Conservation (phyloP, 1,139 yeast genomes). For the Yamadazyma mexicana region DNA sequence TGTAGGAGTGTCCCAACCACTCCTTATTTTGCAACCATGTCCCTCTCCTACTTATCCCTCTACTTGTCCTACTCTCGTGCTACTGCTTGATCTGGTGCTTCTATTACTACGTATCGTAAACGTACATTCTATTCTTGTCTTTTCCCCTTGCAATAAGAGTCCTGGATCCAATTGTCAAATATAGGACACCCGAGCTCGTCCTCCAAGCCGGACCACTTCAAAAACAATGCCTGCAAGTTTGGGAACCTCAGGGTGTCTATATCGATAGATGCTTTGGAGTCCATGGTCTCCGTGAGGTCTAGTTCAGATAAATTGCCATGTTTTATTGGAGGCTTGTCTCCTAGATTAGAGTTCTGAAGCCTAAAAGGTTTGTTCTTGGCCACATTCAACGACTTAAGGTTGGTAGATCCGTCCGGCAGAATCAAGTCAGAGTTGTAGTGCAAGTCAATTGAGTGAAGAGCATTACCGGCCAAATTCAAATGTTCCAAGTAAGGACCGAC, state of each 20-base stretch:
- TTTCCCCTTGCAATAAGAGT: constrained; percentile 18
- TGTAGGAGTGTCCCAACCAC: no score
- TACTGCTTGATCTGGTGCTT: no score
- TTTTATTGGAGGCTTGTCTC: constrained; percentile 13
- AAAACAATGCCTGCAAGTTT: constrained; percentile 17
- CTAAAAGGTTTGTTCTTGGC: constrained; percentile 18
- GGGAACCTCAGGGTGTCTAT: constrained; percentile 14
- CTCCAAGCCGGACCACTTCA: constrained; percentile 20
- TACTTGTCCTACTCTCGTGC: no score
- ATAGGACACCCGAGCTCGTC: constrained; percentile 26
- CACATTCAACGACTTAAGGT: constrained; percentile 18
- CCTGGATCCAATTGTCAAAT: constrained; percentile 16
- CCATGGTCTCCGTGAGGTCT: constrained; percentile 21
- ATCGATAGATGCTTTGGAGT: background rate
- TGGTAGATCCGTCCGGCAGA: constrained; percentile 9
- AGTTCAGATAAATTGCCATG: constrained; percentile 22
- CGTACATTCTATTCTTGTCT: constrained; percentile 17
- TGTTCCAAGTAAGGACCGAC: background rate
- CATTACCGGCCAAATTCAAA: background rate
- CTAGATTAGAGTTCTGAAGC: constrained; percentile 16
- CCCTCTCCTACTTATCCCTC: no score
- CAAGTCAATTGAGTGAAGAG: background rate
- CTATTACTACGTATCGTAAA: no score
- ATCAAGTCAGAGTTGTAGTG: background rate
- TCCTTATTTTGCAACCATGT: no score